Percentiles rank a stretch among this genome's conserved stretches.
phyloP scores from a whole-genome alignment of 768 basidiomycete species.

The Nidularia pulvinata region DNA sequence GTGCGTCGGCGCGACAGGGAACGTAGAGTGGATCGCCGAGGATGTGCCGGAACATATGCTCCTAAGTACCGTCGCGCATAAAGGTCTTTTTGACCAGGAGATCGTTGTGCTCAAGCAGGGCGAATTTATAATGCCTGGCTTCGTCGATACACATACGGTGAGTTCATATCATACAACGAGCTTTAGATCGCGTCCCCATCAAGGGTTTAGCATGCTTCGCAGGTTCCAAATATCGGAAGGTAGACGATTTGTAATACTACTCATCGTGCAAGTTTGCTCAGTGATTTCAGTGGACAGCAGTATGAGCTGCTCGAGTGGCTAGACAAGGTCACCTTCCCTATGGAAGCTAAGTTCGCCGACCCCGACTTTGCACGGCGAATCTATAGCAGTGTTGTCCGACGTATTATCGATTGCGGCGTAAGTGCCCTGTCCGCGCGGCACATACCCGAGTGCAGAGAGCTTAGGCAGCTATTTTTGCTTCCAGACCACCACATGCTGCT shows the following conservation, averaged over 20 bases:
- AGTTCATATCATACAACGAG: constrained; percentile 14
- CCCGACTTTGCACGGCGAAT: constrained; percentile 63
- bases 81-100: constrained; percentile 49
- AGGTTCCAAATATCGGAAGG: constrained; percentile 75
- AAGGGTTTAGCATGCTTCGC: constrained; percentile 67
- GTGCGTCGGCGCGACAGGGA: constrained; percentile 40
- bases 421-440: too few species aligned
- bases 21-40: constrained; percentile 72
- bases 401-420: constrained; percentile 67
- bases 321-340: constrained; percentile 81
- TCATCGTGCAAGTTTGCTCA: background rate
- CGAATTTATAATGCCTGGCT: constrained; percentile 83
- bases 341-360: constrained; percentile 77
- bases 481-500: constrained; percentile 94
- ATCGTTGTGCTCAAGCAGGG: constrained; percentile 42
- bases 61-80: constrained; percentile 46
- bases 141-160: constrained; percentile 93
- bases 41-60: constrained; percentile 49
- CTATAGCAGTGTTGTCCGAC: constrained; percentile 72
- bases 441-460: too few species aligned
- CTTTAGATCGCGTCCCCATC: background rate
- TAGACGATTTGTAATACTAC: constrained; percentile 19
- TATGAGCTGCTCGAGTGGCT: constrained; percentile 93
- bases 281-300: constrained; percentile 66
- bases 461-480: too few species aligned